Percentiles rank a stretch among this genome's conserved stretches.
phyloP scores from a whole-genome alignment of 257 asterid species.

The Penstemon newberryi region DNA sequence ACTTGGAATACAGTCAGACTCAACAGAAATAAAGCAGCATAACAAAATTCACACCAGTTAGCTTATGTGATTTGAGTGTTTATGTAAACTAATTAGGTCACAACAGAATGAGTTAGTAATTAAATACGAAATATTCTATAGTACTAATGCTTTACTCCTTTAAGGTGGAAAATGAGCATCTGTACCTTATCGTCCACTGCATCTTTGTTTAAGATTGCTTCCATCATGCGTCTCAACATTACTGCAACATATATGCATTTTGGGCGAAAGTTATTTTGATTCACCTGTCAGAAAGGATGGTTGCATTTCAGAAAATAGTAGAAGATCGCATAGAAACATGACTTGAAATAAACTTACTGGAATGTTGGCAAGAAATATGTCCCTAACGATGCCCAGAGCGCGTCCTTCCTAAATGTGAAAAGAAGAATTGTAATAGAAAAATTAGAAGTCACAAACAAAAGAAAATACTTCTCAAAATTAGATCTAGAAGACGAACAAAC shows the following conservation, averaged over 20 bases:
- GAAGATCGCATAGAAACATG: conserved; percentile 13
- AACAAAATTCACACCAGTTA: conserved; percentile 10
- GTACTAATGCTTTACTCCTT: background rate
- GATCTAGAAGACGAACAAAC: conserved; percentile 27
- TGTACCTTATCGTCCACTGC: conserved; percentile 94
- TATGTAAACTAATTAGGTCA: conserved; percentile 1
- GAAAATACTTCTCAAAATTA: conserved; percentile 10
- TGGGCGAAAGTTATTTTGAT: conserved; percentile 66
- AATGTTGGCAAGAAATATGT: conserved; percentile 71
- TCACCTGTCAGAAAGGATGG: conserved; percentile 46
- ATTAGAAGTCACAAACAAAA: conserved; percentile 7
- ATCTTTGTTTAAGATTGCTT: conserved; percentile 92
- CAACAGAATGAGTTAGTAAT: background rate
- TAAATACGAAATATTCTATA: background rate
- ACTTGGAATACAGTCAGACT: background rate
- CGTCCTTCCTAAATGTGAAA: conserved; percentile 60
- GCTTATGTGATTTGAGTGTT: background rate
- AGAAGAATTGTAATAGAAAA: conserved; percentile 16
- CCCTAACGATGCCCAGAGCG: conserved; percentile 59
- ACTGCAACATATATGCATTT: conserved; percentile 95
- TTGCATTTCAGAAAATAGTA: conserved; percentile 25
- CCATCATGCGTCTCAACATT: conserved; percentile 96
- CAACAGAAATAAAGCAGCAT: background rate
- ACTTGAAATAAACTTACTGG: conserved; percentile 55
- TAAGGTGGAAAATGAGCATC: background rate